These are phyloP conservation scores for Trapa bicornis DNA, from an alignment of 345 rosid species.

Conservation along the genomic window DNA sequence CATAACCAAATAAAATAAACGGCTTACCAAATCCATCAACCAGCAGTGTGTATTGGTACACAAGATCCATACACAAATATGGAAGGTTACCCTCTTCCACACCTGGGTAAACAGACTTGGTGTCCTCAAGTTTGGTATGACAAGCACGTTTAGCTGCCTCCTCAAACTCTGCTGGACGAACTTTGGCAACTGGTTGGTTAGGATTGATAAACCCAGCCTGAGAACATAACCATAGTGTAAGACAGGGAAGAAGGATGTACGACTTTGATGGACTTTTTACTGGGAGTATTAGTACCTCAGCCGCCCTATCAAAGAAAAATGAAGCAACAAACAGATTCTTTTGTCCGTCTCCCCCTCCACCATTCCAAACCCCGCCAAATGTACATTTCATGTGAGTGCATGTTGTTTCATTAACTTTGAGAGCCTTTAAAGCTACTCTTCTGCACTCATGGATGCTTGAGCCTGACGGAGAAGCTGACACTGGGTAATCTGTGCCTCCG, in stretches of 20 bases:
- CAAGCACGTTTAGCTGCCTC: conserved; percentile 86
- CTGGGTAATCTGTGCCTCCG: conserved; percentile 53
- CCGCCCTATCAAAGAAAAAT: conserved; percentile 94
- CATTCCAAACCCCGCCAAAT: conserved; percentile 95
- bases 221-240: background rate
- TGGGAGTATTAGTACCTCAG: conserved; percentile 45
- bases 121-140: conserved; percentile 52
- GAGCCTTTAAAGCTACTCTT: conserved; percentile 62
- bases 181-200: conserved; percentile 56
- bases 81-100: conserved; percentile 52
- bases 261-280: background rate
- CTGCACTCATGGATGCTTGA: conserved; percentile 61
- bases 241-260: background rate
- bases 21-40: conserved; percentile 78
- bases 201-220: conserved; percentile 75
- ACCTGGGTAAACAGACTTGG: conserved; percentile 32
- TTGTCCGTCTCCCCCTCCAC: conserved; percentile 97
- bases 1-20: background rate
- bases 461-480: conserved; percentile 47
- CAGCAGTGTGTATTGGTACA: conserved; percentile 70
- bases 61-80: conserved; percentile 89
- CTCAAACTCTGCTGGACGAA: conserved; percentile 61
- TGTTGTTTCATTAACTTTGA: conserved; percentile 65
- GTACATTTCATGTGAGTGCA: conserved; percentile 90
- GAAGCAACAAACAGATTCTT: conserved; percentile 87